Percentiles rank a stretch among this genome's conserved stretches.
These are phyloP conservation scores for Gremmenia infestans DNA, from an alignment of 2,329 filamentous ascomycete species.

Conservation along the genomic window DNA sequence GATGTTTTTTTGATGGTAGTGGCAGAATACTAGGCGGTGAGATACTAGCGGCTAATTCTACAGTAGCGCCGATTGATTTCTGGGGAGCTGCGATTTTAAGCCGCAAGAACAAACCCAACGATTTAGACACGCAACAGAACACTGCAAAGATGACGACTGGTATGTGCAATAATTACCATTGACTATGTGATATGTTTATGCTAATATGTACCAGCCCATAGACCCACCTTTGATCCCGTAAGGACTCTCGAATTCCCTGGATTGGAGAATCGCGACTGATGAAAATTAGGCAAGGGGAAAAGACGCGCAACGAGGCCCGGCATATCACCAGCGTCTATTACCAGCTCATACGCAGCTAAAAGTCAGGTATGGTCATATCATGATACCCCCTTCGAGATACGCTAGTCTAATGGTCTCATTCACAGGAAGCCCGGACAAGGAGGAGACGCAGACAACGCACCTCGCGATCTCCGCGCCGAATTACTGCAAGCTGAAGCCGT, in stretches of 20 bases:
- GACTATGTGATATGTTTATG: background rate
- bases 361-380: conserved; percentile 51
- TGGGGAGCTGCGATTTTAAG: background rate
- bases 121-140: background rate
- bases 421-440: conserved; percentile 79
- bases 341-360: conserved; percentile 93
- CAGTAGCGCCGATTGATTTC: too few relatives aligned
- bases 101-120: background rate
- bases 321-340: conserved; percentile 92
- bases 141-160: conserved; percentile 46
- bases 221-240: conserved; percentile 87
- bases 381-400: background rate
- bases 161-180: conserved; percentile 11
- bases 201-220: conserved; percentile 50
- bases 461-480: conserved; percentile 82
- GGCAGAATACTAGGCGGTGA: background rate
- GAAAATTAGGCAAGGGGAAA: conserved; percentile 69
- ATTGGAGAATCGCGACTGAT: too few relatives aligned
- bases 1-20: background rate
- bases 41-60: too few relatives aligned
- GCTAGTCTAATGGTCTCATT: background rate
- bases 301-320: conserved; percentile 86
- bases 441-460: conserved; percentile 63
- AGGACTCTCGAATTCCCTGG: too few relatives aligned
- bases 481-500: conserved; percentile 83